Evolutionary conservation across 106 monocot species (phyloP), one percentile per base, ranked within the genome.

Genomic region (Amphibolis antarctica): DNA sequence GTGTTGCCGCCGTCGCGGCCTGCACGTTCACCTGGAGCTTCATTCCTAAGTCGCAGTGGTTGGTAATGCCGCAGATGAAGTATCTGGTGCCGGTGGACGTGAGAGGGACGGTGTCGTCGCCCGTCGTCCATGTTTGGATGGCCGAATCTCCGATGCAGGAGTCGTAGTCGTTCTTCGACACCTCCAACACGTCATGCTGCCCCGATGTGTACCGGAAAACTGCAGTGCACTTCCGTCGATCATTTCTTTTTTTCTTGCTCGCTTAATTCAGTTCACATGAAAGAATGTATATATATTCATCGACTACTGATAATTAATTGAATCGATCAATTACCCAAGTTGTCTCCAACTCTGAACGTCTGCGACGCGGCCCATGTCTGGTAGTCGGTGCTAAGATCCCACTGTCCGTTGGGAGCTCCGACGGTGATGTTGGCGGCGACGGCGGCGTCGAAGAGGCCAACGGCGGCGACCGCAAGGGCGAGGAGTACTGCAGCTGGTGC

Each of bases 41-140:
- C 72, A 72, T 72, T 23, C 72, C 72, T 10, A 28, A 28, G 44
- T 6, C 0, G 64, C 72, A 72, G 64, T 72, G 72, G 4, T 46
- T 46, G 1, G 55, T 19, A 12, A 56, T 15, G 9, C 72, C 64
- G 44, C 72, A 72, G 44, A 72, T 64, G 55, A 65, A 72, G 55
- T 65, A 72, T 27, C 55, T 64, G n/a, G 54, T 54, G 5, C 72
- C 55, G 30, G 63, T 7, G 0, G 19, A 28, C 17, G 28, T 6
- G 10, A 72, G 72, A 12, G 56, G 21, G 46, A 72, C 31, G 17
- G 10, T 28, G n/a, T 63, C 63, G 56, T 64, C 56, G 11, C 72
- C 65, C 11, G 19, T 17, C 12, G 27, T 46, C 53, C 47, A 21
- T 23, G 10, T 64, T 3, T 13, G 44, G 54, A 72, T 64, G 13